Evolutionary conservation across 208 protist genomes (phyloP), one percentile per base, ranked within the genome.

Genomic region (Trypanosoma platydactyli): DNA sequence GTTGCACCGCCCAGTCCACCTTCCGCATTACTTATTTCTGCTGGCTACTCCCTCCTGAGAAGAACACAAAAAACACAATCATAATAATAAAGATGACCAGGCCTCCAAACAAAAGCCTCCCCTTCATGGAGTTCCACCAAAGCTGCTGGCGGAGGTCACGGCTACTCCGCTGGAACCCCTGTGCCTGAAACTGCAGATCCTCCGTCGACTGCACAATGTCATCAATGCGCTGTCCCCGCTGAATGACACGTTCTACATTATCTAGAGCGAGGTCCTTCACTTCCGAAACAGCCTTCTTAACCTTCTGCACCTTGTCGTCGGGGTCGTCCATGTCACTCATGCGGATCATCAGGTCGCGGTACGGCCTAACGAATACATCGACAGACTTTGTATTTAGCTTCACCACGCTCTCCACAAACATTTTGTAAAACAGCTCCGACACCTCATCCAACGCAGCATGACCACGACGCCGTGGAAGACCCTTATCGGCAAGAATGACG

Each of bases 121-220:
- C 84, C 72, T 89, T 88, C 64, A 94, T 73, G 12, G 81, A 86
- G 69, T 83, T 94, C 88, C 90, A 96, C 87, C 85, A 96, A 53
- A 96, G 63, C 65, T 96, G 90, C 60, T 91, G 84, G 35, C 81
- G 75, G 54, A 96, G 64, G 35, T 91, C 85, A 22, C 86, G 90
- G 49, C 85, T 91, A 65, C 72, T 92, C 48, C 84, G 85, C 62
- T 94, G 87, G 60, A 96, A 96, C 6, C 87, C 88, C 51, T 94
- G 84, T 3, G 90, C 85, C 73, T 96, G 87, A 56, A 86, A 89
- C 77, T 94, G 86, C 42, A 96, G 66, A 46, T 96, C 90, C 41
- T 96, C 90, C 0, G 86, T 93, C 2, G 85, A 83, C 57, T 91
- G 83, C 44, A 96, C 80, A 73, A 96, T 96, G 63, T 96, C 88